Conservation (phyloP, 2,329 filamentous ascomycete species). For the Colletotrichum plurivorum region DNA sequence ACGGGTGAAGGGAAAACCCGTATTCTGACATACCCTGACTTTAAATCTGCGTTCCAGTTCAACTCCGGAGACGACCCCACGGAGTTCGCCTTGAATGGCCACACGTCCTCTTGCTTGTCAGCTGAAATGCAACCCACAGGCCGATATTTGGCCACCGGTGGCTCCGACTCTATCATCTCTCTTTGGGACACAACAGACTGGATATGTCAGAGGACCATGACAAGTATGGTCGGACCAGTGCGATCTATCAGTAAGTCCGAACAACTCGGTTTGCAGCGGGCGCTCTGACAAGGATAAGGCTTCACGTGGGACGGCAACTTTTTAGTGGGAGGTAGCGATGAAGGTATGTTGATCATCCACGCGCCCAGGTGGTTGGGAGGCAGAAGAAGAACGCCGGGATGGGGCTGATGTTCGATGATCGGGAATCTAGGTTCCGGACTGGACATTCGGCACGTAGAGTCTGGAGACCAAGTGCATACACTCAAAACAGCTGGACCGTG, state of each 20-base stretch:
- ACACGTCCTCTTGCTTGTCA: conserved; percentile 80
- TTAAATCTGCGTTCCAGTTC: conserved; percentile 68
- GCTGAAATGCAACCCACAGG: conserved; percentile 80
- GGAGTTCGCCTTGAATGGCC: conserved; percentile 77
- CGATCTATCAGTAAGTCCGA: conserved; percentile 72
- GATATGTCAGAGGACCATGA: conserved; percentile 81
- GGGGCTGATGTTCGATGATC: not conserved
- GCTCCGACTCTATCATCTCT: conserved; percentile 80
- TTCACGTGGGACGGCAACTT: conserved; percentile 86
- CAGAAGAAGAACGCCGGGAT: not conserved
- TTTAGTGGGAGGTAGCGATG: conserved; percentile 80
- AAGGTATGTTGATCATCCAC: conserved; percentile 62
- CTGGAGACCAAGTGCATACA: conserved; percentile 79
- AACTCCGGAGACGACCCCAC: conserved; percentile 59
- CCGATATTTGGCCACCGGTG: conserved; percentile 80
- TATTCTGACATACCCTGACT: conserved; percentile 77
- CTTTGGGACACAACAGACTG: conserved; percentile 85
- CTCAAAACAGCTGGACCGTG: conserved; percentile 77
- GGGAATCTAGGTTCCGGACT: conserved; percentile 68
- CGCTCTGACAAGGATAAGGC: conserved; percentile 56
- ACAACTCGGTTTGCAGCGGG: not conserved
- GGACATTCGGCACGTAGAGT: conserved; percentile 80
- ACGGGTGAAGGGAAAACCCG: conserved; percentile 80
- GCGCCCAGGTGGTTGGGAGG: not conserved
- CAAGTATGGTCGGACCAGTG: conserved; percentile 78